Evolutionary conservation across 495 filamentous ascomycete genomes (phyloP).

Genomic region (Daldinia bambusicola): DNA sequence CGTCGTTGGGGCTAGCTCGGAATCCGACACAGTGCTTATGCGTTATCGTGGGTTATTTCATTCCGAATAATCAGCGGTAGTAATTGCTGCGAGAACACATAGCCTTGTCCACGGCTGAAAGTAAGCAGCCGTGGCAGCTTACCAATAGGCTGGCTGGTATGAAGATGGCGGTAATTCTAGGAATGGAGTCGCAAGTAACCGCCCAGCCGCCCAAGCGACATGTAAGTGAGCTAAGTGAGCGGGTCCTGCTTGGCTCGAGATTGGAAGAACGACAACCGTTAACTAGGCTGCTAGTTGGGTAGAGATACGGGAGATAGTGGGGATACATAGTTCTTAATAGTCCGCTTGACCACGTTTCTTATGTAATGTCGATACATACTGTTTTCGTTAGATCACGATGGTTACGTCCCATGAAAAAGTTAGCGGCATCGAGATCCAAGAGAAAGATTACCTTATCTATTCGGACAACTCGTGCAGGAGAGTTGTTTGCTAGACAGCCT

Average conservation of each 20-base stretch:
- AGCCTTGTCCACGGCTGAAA: constrained; percentile 31
- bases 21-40: constrained; percentile 14
- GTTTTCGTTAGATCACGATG: constrained; percentile 10
- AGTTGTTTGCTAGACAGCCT: neutral
- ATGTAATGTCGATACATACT: constrained; percentile 14
- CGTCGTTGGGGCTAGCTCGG: constrained; percentile 13
- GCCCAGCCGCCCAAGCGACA: neutral
- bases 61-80: constrained; percentile 17
- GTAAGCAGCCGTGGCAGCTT: neutral
- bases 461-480: neutral
- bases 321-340: constrained; percentile 12
- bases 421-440: constrained; percentile 13
- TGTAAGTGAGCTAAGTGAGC: constrained; percentile 31
- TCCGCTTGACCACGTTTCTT: constrained; percentile 12
- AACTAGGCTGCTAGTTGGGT: constrained; percentile 4
- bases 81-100: constrained; percentile 31
- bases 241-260: constrained; percentile 20
- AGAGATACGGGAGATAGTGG: constrained; percentile 27
- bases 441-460: neutral
- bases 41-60: constrained; percentile 23
- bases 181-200: constrained; percentile 21
- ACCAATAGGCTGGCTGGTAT: constrained; percentile 15
- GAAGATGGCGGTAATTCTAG: constrained; percentile 24
- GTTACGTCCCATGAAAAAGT: neutral
- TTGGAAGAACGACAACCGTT: constrained; percentile 15